Evolutionary conservation across 2,329 filamentous ascomycete genomes (phyloP), one percentile per base, ranked within the genome.

Genomic region (Epichloe amarillans): DNA sequence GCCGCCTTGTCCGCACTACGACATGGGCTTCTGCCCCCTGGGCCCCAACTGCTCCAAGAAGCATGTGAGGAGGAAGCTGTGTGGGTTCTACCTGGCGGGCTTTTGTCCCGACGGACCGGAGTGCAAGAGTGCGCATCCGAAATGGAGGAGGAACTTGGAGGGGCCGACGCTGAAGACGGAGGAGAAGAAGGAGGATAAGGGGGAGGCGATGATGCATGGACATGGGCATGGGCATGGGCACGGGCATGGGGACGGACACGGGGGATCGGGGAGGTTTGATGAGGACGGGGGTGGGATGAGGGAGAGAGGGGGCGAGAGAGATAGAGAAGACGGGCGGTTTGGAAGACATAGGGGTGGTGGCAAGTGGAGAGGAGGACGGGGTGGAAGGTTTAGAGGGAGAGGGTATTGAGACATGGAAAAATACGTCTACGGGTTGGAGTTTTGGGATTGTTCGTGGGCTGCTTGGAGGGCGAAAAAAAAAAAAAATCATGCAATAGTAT

Each of bases 1-100:
- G 59, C 87, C 82, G 26, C 82, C 86, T 1, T 95, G 89, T 61
- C 87, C 88, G 56, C 87, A 94, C 69, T 98, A 96, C 72, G 89
- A 96, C 55, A 83, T 85, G 58, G 93, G 93, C 2, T 97, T 97
- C 72, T 98, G 93, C 62, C 88, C 88, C 88, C 76, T 97, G 10
- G 93, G 93, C 0, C 89, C 90, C 1, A 71, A 79, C 53, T 98
- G 93, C 68, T 82, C 84, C 23, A 89, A 95, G 69, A 86, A 90
- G 58, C 93, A 98, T 68, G 83, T 95, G 51, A 80, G 89, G 53
- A 82, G 86, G 56, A 82, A 78, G 56, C 66, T 95, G 6, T 98
- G 93, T 64, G 75, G 75, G 1, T 95, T 84, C 65, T 98, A 95
- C 64, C 72, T 97, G 15, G 88, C 88, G 7, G 93, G 93, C 1